Percentiles rank a stretch among this genome's conserved stretches.
Conservation (phyloP, 495 filamentous ascomycete species). For the Xylaria scruposa region DNA sequence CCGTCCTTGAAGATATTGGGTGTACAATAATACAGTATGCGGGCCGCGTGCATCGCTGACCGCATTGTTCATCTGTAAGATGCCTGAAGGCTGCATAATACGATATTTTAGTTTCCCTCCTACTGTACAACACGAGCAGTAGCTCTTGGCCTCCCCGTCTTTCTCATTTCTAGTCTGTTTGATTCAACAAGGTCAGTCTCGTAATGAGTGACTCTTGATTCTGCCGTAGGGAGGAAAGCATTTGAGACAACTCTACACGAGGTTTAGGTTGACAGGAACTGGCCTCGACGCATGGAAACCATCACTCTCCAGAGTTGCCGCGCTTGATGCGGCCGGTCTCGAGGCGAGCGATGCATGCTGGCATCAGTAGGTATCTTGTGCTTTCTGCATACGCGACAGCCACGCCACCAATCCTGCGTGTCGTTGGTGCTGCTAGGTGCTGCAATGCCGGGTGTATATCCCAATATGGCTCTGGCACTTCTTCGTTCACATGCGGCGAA, state of each 20-base stretch:
- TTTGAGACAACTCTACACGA: not conserved
- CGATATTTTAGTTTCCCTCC: constrained; percentile 11
- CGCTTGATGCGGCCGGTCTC: constrained; percentile 4
- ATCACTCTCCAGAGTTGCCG: not conserved
- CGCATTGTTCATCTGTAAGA: constrained; percentile 23
- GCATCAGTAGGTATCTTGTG: constrained; percentile 8
- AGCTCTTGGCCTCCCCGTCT: not conserved
- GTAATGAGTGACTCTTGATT: not conserved
- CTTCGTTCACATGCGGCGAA: constrained; percentile 1
- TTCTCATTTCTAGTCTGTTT: not conserved
- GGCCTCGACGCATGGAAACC: not conserved
- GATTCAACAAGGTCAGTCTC: not conserved
- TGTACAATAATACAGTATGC: not conserved
- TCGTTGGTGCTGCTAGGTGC: constrained; percentile 10
- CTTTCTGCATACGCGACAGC: constrained; percentile 15
- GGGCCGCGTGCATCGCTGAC: constrained; percentile 20
- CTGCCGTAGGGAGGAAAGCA: not conserved
- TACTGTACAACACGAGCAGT: not conserved
- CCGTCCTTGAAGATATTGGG: constrained; percentile 13
- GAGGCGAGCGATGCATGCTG: constrained; percentile 8
- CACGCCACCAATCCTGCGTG: constrained; percentile 5
- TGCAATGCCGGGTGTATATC: constrained; percentile 14
- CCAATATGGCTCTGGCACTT: not conserved
- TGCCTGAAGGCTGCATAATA: constrained; percentile 14
- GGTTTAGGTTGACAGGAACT: not conserved